Base-by-base conservation (phyloP, 2,329 filamentous ascomycete genomes). In the Paecilomyces sp. region DNA sequence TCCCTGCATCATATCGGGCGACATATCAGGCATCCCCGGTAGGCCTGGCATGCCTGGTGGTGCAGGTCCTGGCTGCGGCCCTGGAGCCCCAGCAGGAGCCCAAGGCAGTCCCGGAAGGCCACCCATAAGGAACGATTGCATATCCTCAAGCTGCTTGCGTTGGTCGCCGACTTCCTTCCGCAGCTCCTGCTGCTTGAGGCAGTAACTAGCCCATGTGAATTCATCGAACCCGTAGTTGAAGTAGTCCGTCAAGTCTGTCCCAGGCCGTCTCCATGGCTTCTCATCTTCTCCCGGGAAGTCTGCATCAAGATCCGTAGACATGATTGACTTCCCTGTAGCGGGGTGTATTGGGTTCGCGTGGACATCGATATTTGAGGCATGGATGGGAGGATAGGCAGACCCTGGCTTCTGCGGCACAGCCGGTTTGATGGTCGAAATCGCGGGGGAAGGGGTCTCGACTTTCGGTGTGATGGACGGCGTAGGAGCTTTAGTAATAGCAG, bases 181-280 rank as follows among this genome's bases (percentile, higher is more conserved):
- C 68, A 97, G 82, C 25, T 81, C 82, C 65, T 94, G 87, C 74
- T 97, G 94, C 70, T 96, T 95, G 61, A 91, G 82, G 33, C 92
- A 92, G 74, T 99, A 99, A 58, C 92, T 85, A 5, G 92, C 90
- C 94, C 94, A 99, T 0, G 92, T 96, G 76, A 97, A 97, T 76
- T 97, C 93, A 77, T 97, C 93, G 71, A 97, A 97, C 60, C 93
- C 93, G 76, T 97, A 97, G 80, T 97, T 97, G 84, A 97, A 97
- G 78, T 96, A 97, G 74, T 99, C 94, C 61, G 90, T 94, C 58
- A 96, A 86, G 70, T 99, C 94, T 11, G 93, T 92, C 54, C 94
- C 94, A 0, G 94, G 94, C 64, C 92, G 88, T 53, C 94, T 88
- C 94, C 94, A 99, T 18, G 93, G 92, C 74, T 97, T 97, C 63